These are phyloP conservation scores for Inonotus hispidus DNA, from an alignment of 1,284 basidiomycete species.

Conservation along the genomic window DNA sequence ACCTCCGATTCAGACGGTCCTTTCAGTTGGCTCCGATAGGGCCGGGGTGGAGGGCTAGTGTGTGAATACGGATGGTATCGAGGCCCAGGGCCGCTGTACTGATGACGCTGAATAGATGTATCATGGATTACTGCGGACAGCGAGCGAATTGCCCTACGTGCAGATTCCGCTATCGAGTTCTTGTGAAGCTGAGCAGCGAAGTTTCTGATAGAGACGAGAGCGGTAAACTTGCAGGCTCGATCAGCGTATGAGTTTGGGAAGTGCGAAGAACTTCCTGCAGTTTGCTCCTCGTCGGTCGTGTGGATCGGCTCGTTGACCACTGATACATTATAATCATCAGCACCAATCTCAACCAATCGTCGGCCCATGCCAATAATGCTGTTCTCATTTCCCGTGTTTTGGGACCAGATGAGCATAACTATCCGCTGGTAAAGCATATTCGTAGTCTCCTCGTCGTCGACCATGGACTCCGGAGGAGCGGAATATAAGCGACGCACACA, in stretches of 20 bases:
- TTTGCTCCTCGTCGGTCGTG: neutral
- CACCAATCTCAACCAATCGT: neutral
- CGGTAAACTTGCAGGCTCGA: neutral
- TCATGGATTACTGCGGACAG: neutral
- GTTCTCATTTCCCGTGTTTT: neutral
- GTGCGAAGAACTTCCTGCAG: neutral
- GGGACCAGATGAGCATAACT: neutral
- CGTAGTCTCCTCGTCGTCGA: neutral
- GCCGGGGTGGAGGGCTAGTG: neutral
- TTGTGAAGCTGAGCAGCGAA: neutral
- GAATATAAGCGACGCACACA: neutral
- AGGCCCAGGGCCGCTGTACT: neutral
- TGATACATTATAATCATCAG: neutral
- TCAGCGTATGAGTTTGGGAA: neutral
- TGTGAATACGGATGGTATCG: neutral
- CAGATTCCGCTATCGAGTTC: neutral
- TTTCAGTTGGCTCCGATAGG: neutral
- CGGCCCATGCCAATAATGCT: neutral
- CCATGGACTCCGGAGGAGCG: neutral
- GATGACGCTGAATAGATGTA: neutral
- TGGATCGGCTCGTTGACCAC: neutral
- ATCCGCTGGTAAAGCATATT: constrained; percentile 6
- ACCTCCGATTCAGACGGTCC: neutral
- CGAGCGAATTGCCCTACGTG: neutral
- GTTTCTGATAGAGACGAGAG: neutral